Evolutionary conservation across 2,329 filamentous ascomycete species (phyloP).

Genomic region (Alternaria sp.): DNA sequence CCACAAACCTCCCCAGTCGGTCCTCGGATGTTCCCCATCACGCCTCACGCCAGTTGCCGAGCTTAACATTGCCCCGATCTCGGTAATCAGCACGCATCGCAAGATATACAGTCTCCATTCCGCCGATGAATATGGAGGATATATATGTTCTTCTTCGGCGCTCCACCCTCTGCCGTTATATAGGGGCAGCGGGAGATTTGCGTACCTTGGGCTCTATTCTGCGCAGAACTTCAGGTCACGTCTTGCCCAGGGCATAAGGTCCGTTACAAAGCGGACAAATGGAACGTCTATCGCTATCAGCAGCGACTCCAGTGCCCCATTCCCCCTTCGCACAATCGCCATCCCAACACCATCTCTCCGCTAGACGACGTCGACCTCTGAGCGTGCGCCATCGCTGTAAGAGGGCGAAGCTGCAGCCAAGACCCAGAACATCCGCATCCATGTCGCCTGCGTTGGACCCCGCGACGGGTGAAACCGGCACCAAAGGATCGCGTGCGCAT

Average conservation of each 20-base stretch:
- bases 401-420: conserved; percentile 48
- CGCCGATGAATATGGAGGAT: conserved; percentile 23
- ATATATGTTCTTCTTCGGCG: conserved; percentile 20
- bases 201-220: conserved; percentile 45
- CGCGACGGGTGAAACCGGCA: conserved; percentile 42
- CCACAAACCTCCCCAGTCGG: conserved; percentile 8
- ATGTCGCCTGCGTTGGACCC: conserved; percentile 41
- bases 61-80: conserved; percentile 31
- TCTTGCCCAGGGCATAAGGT: conserved; percentile 34
- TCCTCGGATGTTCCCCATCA: conserved; percentile 35
- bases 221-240: conserved; percentile 48
- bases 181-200: conserved; percentile 10
- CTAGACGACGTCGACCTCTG: conserved; percentile 25
- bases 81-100: conserved; percentile 18
- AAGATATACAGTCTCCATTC: conserved; percentile 18
- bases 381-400: conserved; percentile 40
- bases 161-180: conserved; percentile 3
- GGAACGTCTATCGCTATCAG: conserved; percentile 40
- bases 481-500: conserved; percentile 23
- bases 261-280: conserved; percentile 47
- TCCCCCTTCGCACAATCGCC: conserved; percentile 26
- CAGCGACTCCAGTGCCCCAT: conserved; percentile 26
- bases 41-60: conserved; percentile 32
- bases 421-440: conserved; percentile 36
- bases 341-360: conserved; percentile 21